Evolutionary conservation across 2,329 filamentous ascomycete species (phyloP).

Genomic region (Davidsoniella australis): DNA sequence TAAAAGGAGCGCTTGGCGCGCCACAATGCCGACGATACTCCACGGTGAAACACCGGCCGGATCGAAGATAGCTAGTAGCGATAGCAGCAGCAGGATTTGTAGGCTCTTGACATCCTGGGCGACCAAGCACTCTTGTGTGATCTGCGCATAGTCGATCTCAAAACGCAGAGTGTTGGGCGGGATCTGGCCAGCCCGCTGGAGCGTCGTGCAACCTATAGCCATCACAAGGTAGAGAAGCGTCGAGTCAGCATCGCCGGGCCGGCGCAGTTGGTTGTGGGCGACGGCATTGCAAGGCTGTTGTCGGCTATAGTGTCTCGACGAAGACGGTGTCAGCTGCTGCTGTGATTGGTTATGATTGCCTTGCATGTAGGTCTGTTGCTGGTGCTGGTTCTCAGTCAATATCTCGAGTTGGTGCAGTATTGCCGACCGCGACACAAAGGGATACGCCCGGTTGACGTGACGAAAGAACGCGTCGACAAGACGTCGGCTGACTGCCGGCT

Average conservation of each 20-base stretch:
- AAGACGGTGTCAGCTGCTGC: too few species aligned
- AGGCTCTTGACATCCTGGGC: conserved; percentile 22
- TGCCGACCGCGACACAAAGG: conserved; percentile 24
- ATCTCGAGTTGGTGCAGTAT: conserved; percentile 21
- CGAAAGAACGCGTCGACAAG: conserved; percentile 28
- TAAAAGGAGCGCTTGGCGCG: conserved; percentile 23
- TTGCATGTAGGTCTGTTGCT: conserved; percentile 9
- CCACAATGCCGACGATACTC: conserved; percentile 24
- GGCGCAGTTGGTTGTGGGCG: background rate
- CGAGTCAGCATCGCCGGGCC: conserved; percentile 14
- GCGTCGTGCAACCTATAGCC: conserved; percentile 28
- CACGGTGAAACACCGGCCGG: conserved; percentile 23
- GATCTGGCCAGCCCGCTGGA: conserved; percentile 27
- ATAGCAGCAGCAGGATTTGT: conserved; percentile 25
- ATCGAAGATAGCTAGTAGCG: conserved; percentile 28
- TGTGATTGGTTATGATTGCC: too few species aligned
- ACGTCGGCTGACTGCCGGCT: background rate
- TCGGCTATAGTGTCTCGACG: too few species aligned
- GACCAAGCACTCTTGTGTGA: conserved; percentile 25
- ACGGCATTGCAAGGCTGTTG: background rate
- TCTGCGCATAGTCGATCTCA: conserved; percentile 23
- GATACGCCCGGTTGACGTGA: conserved; percentile 28
- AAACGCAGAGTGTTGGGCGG: conserved; percentile 17
- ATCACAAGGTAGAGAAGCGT: conserved; percentile 22
- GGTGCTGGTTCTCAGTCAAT: conserved; percentile 13